Evolutionary conservation across 495 filamentous ascomycete species (phyloP), one percentile per base, ranked within the genome.

Genomic region (Aspergillus kassunensis): DNA sequence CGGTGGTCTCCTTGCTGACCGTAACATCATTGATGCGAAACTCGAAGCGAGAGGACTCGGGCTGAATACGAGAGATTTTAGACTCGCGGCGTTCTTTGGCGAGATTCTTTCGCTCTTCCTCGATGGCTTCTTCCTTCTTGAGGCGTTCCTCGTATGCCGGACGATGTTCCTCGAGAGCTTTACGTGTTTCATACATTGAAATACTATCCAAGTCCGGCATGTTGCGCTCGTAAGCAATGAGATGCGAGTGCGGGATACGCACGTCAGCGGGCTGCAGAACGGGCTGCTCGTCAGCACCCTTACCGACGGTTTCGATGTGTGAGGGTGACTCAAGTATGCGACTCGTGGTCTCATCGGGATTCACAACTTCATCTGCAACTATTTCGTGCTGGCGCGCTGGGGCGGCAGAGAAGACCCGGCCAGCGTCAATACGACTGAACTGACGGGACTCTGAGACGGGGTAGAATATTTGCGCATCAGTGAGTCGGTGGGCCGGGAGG

Each of bases 381-480:
- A 51, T 21, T 12, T 51, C 51, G 40, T 70, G 63, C 23, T 63
- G 59, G 7, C 70, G 51, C 5, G 66, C 63, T 4, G 74, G 74
- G 13, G 74, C 74, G n/a, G 56, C 71, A 33, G 76, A 71, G 70
- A 98, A 97, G 33, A 88, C 90, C 56, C 86, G 84, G 31, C 87
- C 95, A 7, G 93, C 95, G 65, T 97, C 92, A 23, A 70, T 79
- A 65, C 95, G 89, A 5, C 88, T 97, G 68, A 96, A 97, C 30
- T 84, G 73, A 18, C 89, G 85, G 15, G 91, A 96, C 69, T 98
- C 93, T 9, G 93, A 87, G 40, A 85, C 82, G 4, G 95, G 93
- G 65, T 89, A 80, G 71, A 97, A 98, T 34, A 96, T 80, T 72
- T 97, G 93, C 49, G 85, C 79, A 41, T 79, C 77, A 0, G 93